Percentiles rank a stretch among this genome's conserved stretches.
Conservation (phyloP, 2,329 filamentous ascomycete genomes). For the Fusarium ambrosium region DNA sequence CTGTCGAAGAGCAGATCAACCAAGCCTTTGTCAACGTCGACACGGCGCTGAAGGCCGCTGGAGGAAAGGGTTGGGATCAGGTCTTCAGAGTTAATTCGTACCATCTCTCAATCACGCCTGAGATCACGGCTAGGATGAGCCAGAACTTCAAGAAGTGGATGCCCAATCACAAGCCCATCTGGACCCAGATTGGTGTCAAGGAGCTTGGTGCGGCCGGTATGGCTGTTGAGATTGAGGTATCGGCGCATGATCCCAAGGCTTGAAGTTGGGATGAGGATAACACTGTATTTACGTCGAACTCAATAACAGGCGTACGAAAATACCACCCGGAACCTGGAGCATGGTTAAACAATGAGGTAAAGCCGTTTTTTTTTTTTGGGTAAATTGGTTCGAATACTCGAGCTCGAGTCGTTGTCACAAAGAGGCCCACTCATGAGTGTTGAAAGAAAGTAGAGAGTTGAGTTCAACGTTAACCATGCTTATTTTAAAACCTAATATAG, state of each 20-base stretch:
- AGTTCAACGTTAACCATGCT: not conserved
- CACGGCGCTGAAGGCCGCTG: conserved; percentile 60
- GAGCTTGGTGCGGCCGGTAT: conserved; percentile 62
- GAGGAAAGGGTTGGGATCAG: conserved; percentile 67
- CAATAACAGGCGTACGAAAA: too few relatives aligned
- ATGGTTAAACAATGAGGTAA: not conserved
- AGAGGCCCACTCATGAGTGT: not conserved
- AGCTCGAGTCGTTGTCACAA: too few relatives aligned
- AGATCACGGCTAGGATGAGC: conserved; percentile 55
- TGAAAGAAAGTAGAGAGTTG: not conserved
- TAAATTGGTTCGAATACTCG: too few relatives aligned
- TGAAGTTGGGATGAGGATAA: not conserved
- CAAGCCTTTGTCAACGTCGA: conserved; percentile 69
- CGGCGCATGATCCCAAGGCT: conserved; percentile 48
- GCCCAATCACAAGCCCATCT: conserved; percentile 64
- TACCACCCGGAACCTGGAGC: not conserved
- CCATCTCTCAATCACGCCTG: conserved; percentile 56
- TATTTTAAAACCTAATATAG: not conserved
- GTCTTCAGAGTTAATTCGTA: conserved; percentile 63
- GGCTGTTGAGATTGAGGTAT: conserved; percentile 69
- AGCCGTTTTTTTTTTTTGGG: too few relatives aligned
- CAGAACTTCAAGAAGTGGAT: conserved; percentile 62
- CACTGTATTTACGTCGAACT: too few relatives aligned
- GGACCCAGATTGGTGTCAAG: conserved; percentile 65
- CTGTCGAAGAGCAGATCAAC: conserved; percentile 59